Evolutionary conservation across 345 rosid genomes (phyloP).

Genomic region (sweet orange (Citrus sinensis)): DVS_A1.0 CM039167.1:17475501-17476000

Average conservation of each 20-base stretch:
- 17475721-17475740: not conserved
- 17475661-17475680: not conserved
- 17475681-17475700: not conserved
- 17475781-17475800: not conserved
- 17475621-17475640: not conserved
- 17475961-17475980: not conserved
- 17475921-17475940: not conserved
- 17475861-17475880: not conserved
- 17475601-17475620: not conserved
- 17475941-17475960: not conserved
- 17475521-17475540: conserved; percentile 64
- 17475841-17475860: not conserved
- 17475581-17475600: not conserved
- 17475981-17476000: not conserved
- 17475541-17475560: conserved; percentile 1
- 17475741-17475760: not conserved
- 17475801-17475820: not conserved
- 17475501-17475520: conserved; percentile 95
- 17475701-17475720: not conserved
- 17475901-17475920: conserved; percentile 2
- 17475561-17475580: not conserved
- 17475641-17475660: not conserved
- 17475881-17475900: not conserved
- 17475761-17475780: not conserved
- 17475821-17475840: not conserved